These are phyloP conservation scores for Mucor sp. DNA, from an alignment of 371 early-diverging fungal species.

Conservation along the genomic window DNA sequence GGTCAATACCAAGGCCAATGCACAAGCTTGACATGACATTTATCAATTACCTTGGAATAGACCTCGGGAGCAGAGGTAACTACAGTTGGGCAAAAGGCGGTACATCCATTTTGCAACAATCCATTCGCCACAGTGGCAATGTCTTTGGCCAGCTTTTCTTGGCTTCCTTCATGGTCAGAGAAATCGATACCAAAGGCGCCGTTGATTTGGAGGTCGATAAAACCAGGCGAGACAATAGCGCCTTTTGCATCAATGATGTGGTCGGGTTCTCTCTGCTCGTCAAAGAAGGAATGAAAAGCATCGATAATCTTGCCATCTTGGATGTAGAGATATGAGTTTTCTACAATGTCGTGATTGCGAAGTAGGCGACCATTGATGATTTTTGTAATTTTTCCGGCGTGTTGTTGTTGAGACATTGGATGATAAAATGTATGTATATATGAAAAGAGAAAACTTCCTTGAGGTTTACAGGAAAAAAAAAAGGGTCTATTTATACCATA, in stretches of 20 bases:
- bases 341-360: constrained; percentile 66
- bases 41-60: constrained; percentile 61
- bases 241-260: constrained; percentile 72
- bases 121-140: constrained; percentile 69
- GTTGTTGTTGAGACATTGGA: neutral
- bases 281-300: constrained; percentile 68
- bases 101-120: constrained; percentile 73
- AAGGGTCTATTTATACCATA: neutral
- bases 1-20: neutral
- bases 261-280: constrained; percentile 61
- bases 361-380: constrained; percentile 76
- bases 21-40: neutral
- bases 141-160: constrained; percentile 47
- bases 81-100: constrained; percentile 79
- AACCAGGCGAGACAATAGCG: constrained; percentile 72
- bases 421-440: neutral
- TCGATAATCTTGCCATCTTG: constrained; percentile 75
- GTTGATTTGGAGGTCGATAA: constrained; percentile 80
- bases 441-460: neutral
- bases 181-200: constrained; percentile 83
- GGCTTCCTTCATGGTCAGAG: constrained; percentile 51
- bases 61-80: constrained; percentile 74
- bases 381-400: constrained; percentile 58
- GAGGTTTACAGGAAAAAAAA: neutral
- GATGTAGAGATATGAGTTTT: constrained; percentile 71